These are phyloP conservation scores for Quercus lobata DNA, from an alignment of 331 rosid species.

Conservation along the genomic window DNA sequence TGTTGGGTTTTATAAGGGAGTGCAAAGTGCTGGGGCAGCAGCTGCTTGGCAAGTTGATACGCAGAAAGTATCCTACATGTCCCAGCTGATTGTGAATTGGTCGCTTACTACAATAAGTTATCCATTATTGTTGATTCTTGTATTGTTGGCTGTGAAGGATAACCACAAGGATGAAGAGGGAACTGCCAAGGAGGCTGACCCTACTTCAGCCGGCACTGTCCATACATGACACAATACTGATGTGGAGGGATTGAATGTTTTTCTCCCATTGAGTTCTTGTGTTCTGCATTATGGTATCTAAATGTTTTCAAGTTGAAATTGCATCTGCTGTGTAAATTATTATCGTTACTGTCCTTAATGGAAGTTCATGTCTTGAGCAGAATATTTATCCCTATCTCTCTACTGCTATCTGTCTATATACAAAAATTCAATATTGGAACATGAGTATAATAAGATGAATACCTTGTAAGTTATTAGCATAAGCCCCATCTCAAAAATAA, in stretches of 20 bases:
- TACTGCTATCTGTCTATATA: no score
- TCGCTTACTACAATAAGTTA: slow-evolving; percentile 58
- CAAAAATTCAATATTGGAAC: no score
- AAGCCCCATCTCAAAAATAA: no score
- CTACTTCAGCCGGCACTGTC: slow-evolving; percentile 19
- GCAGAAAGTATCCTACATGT: slow-evolving; percentile 37
- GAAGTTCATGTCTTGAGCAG: background rate
- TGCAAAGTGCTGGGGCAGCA: slow-evolving; percentile 98
- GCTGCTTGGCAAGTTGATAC: slow-evolving; percentile 92
- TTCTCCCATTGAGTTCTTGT: background rate
- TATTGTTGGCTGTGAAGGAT: slow-evolving; percentile 68
- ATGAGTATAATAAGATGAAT: no score
- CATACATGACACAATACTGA: slow-evolving; percentile 6
- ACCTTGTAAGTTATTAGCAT: no score
- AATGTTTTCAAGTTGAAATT: background rate
- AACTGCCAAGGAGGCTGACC: slow-evolving; percentile 24
- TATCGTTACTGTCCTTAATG: background rate
- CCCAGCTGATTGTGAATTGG: slow-evolving; percentile 72
- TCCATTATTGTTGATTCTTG: slow-evolving; percentile 57
- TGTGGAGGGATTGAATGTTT: background rate
- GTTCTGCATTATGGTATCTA: background rate
- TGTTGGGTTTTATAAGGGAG: slow-evolving; percentile 80
- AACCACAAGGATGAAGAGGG: slow-evolving; percentile 26
- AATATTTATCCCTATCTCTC: background rate
- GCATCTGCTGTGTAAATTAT: background rate